These are phyloP conservation scores for Cardamine chenopodiifolia DNA, from an alignment of 345 rosid genomes.

Conservation along the genomic window DNA sequence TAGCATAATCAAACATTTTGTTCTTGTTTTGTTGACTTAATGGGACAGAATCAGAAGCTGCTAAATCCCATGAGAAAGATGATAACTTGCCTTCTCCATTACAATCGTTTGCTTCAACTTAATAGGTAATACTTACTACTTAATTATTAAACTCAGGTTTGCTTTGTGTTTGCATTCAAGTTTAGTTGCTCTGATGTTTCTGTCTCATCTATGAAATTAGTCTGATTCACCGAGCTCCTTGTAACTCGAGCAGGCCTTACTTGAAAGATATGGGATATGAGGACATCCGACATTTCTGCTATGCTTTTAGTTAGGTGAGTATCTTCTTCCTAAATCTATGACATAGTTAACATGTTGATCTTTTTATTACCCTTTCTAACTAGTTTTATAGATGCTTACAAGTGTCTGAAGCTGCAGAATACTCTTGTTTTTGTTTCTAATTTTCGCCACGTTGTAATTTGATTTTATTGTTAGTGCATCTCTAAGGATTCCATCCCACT, in stretches of 20 bases:
- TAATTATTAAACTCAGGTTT: constrained; percentile 82
- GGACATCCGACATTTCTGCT: constrained; percentile 78
- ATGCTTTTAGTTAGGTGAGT: constrained; percentile 73
- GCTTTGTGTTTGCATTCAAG: constrained; percentile 28
- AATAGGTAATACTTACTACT: too few relatives aligned
- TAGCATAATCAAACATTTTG: too few relatives aligned
- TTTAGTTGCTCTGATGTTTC: constrained; percentile 19
- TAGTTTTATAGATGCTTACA: constrained; percentile 70
- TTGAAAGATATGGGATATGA: constrained; percentile 89
- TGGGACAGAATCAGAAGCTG: too few relatives aligned
- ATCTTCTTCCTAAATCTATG: constrained; percentile 21
- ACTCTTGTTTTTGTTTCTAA: too few relatives aligned
- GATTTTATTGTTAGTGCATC: too few relatives aligned
- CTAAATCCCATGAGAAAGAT: too few relatives aligned
- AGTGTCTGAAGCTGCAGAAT: constrained; percentile 81
- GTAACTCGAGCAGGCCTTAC: constrained; percentile 73
- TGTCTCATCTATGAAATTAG: constrained; percentile 28
- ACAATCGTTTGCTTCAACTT: too few relatives aligned
- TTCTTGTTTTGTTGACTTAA: too few relatives aligned
- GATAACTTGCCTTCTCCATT: too few relatives aligned
- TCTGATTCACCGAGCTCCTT: constrained; percentile 20
- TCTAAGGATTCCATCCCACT: too few relatives aligned
- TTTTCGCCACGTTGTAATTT: too few relatives aligned
- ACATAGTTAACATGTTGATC: not conserved
- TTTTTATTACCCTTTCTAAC: constrained; percentile 8